Percentiles rank a stretch among this genome's conserved stretches.
Conservation (phyloP, 371 early-diverging fungal species). For the Mortierella sp. region DNA sequence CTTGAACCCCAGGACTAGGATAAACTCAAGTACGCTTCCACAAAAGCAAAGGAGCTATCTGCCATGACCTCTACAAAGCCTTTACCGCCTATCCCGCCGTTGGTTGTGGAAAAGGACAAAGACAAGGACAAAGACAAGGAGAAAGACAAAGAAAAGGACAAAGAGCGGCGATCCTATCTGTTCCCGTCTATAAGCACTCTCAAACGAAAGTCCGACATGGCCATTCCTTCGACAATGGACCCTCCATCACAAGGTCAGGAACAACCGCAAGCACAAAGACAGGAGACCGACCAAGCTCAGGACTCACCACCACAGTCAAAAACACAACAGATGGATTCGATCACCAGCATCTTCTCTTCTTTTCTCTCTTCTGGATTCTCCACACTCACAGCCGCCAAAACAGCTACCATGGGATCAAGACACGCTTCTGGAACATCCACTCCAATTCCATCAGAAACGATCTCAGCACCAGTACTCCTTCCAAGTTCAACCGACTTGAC, state of each 20-base stretch:
- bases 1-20: too few relatives aligned
- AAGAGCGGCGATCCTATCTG: conserved; percentile 25
- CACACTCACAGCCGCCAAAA: conserved; percentile 2
- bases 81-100: conserved; percentile 42
- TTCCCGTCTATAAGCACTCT: conserved; percentile 25
- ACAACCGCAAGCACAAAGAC: neutral
- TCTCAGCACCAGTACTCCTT: conserved; percentile 8
- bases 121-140: conserved; percentile 1
- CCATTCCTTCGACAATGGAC: neutral
- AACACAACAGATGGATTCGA: conserved; percentile 7
- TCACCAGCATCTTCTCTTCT: conserved; percentile 30
- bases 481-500: neutral
- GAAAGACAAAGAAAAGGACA: conserved; percentile 9
- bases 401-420: conserved; percentile 6
- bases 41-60: too few relatives aligned
- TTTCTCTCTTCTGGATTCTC: conserved; percentile 10
- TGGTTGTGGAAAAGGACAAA: conserved; percentile 5
- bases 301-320: neutral
- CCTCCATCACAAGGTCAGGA: conserved; percentile 4
- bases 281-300: too few relatives aligned
- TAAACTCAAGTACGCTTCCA: too few relatives aligned
- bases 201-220: conserved; percentile 24
- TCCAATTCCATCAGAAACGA: neutral
- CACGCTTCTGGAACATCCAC: conserved; percentile 20
- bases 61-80: conserved; percentile 42